Base-by-base conservation (phyloP, 306 rosid genomes). In the Erythrophleum fordii region DNA sequence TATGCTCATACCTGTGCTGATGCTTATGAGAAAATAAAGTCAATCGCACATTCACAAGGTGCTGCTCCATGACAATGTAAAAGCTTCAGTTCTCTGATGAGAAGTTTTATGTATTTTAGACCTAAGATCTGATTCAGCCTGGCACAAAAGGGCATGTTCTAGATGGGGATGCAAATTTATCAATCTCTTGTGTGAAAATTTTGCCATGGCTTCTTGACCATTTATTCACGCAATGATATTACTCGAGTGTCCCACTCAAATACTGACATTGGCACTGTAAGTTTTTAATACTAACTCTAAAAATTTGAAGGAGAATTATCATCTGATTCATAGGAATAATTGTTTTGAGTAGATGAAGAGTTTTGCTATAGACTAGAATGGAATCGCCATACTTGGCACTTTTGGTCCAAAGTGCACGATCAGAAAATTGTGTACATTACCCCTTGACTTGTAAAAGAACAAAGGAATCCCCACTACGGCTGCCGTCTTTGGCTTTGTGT, bases 201-300 rank as follows among this genome's bases (percentile, higher is more conserved):
- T 68, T 68, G 73, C 73, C 34, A 68, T 41, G 73, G 73, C 53
- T 22, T 66, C 22, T 66, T 68, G 73, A 42, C 73, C 73, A 68
- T 42, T 22, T 42, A 42, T 68, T 68, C 73, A 42, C 53, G 51
- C 73, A 68, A 68, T 42, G 28, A 68, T 42, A 25, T 11, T 18
- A 3, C 29, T 22, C 0, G 3, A 55, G 29, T 58, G 73, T 12
- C 53, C 35, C 31, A 20, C 16, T 67, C 52, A 39, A 18, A 31
- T 64, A n/a, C 9, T 37, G 49, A 66, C 48, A 23, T 39, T 0
- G 11, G 51, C 29, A 20, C 17, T 39, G 72, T 11, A 41, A 11
- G 11, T 41, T 42, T 68, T n/a, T 4, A 66, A 20, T 18, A 10
- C 23, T 11, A 5, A 66, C 12, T 39, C 49, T n/a, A 20, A 66